phyloP scores from a whole-genome alignment of 148 eudicot genomes.

The Bassia scoparia region DNA sequence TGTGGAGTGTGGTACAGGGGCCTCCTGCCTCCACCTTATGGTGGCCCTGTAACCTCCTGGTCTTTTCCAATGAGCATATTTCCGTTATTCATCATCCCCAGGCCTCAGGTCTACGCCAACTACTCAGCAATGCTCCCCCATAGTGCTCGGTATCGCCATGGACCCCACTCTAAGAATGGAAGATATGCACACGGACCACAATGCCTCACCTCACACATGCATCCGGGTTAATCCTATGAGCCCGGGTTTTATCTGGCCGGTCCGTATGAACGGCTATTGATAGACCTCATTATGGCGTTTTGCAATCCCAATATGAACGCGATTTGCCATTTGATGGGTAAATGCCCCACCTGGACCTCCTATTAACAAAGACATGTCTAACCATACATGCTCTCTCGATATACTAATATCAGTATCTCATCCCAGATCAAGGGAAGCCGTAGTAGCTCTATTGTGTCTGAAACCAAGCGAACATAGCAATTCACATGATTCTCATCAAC shows the following conservation, averaged over 20 bases:
- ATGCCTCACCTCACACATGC: slow-evolving; percentile 69
- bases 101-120: slow-evolving; percentile 51
- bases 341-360: slow-evolving; percentile 62
- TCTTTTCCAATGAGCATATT: slow-evolving; percentile 79
- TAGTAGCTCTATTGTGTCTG: too few relatives aligned
- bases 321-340: slow-evolving; percentile 79
- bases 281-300: slow-evolving; percentile 83
- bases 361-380: slow-evolving; percentile 49
- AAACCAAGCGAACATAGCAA: too few relatives aligned
- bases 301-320: slow-evolving; percentile 63
- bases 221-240: slow-evolving; percentile 71
- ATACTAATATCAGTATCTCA: too few relatives aligned
- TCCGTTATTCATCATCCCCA: slow-evolving; percentile 77
- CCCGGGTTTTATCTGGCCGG: slow-evolving; percentile 80
- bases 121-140: slow-evolving; percentile 64
- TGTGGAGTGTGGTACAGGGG: slow-evolving; percentile 81
- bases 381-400: too few relatives aligned
- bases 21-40: slow-evolving; percentile 82
- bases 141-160: slow-evolving; percentile 62
- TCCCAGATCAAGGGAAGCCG: too few relatives aligned
- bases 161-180: slow-evolving; percentile 67
- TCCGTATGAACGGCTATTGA: slow-evolving; percentile 69
- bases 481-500: too few relatives aligned
- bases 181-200: slow-evolving; percentile 31
- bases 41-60: slow-evolving; percentile 61